Conservation (phyloP, 345 rosid species). For the Euphorbia pulcherrima region DNA sequence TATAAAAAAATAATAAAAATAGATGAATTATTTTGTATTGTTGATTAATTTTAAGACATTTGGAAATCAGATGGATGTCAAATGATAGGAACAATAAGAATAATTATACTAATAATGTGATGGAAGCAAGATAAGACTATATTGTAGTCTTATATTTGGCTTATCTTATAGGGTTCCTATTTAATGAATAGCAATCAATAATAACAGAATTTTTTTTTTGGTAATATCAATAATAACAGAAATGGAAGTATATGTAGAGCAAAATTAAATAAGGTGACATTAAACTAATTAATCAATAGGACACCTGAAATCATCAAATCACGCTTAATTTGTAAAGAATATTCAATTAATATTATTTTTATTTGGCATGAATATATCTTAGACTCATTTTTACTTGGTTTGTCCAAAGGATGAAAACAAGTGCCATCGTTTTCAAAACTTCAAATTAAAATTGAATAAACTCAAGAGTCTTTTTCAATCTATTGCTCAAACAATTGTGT, state of each 20-base stretch:
- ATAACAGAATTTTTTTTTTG: too few species aligned
- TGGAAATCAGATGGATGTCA: background rate
- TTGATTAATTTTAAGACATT: slow-evolving; percentile 7
- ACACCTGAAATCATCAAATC: background rate
- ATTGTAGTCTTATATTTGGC: background rate
- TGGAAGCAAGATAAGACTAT: background rate
- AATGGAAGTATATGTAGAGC: background rate
- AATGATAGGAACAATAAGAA: background rate
- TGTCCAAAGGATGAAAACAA: background rate
- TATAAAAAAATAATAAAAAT: background rate
- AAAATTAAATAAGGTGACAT: background rate
- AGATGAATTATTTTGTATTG: too few species aligned
- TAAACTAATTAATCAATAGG: slow-evolving; percentile 1
- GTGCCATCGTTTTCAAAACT: background rate
- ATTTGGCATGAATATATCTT: background rate
- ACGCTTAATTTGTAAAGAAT: background rate
- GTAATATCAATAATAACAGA: background rate
- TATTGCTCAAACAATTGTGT: background rate
- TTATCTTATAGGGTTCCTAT: background rate
- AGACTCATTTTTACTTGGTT: background rate
- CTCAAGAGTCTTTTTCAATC: background rate
- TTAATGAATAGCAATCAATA: too few species aligned
- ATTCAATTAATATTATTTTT: background rate
- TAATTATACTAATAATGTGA: background rate
- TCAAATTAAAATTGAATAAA: background rate